Percentiles rank a stretch among this genome's conserved stretches.
phyloP scores from a whole-genome alignment of 2,329 filamentous ascomycete species.

The Ophiostoma ulmi region DNA sequence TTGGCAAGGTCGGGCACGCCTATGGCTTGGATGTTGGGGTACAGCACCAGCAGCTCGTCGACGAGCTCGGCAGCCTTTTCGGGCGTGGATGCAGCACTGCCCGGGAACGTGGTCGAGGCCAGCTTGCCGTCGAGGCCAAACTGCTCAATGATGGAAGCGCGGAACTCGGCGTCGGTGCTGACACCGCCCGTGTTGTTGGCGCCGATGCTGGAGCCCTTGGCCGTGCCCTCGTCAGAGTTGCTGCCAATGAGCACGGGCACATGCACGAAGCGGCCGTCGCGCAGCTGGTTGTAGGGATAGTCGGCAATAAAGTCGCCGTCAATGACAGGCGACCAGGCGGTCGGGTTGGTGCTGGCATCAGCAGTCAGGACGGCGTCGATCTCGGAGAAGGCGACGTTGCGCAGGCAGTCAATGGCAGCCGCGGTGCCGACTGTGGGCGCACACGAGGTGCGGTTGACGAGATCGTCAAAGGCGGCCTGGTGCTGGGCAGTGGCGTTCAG shows the following conservation, averaged over 20 bases:
- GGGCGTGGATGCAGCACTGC: not conserved
- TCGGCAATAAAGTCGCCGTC: conserved; percentile 42
- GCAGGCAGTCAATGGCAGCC: conserved; percentile 31
- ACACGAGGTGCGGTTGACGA: conserved; percentile 21
- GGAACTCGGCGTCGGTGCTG: conserved; percentile 51
- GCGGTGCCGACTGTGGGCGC: not conserved
- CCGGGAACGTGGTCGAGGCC: conserved; percentile 20
- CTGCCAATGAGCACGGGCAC: conserved; percentile 57
- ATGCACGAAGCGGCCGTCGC: conserved; percentile 54
- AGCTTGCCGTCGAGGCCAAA: conserved; percentile 22
- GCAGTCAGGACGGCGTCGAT: conserved; percentile 28
- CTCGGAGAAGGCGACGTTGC: conserved; percentile 33
- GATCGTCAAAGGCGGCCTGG: conserved; percentile 27
- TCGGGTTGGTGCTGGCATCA: conserved; percentile 17
- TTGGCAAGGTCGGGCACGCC: conserved; percentile 41
- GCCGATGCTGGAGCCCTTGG: conserved; percentile 41
- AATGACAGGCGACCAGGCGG: conserved; percentile 31
- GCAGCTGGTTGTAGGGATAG: conserved; percentile 48
- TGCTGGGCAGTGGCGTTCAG: conserved; percentile 33
- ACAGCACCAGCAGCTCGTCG: conserved; percentile 40
- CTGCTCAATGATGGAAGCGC: conserved; percentile 26
- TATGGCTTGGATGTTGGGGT: conserved; percentile 46
- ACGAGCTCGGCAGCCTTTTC: conserved; percentile 31
- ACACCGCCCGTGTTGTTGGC: conserved; percentile 37
- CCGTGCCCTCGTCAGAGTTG: conserved; percentile 60